Conservation (phyloP, 2,329 filamentous ascomycete species). For the Fusarium sp. region DNA sequence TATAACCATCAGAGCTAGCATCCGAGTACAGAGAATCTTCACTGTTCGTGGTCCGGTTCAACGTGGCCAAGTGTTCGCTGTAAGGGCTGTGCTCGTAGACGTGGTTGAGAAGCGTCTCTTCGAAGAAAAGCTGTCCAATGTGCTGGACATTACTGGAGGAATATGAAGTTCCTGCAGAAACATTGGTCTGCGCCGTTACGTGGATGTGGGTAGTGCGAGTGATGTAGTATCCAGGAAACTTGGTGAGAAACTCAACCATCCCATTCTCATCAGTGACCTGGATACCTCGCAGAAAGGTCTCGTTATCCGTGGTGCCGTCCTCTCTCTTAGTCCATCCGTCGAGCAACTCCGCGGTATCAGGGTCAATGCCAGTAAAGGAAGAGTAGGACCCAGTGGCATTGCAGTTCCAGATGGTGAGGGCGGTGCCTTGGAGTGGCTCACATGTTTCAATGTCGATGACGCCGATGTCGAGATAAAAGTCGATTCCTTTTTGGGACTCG, state of each 20-base stretch:
- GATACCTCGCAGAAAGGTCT: constrained; percentile 7
- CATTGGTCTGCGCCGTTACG: constrained; percentile 17
- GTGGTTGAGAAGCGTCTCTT: background rate
- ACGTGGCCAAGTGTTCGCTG: background rate
- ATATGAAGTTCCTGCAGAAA: constrained; percentile 16
- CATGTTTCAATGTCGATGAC: constrained; percentile 21
- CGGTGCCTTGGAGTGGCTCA: constrained; percentile 11
- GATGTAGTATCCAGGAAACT: constrained; percentile 23
- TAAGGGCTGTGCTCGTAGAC: background rate
- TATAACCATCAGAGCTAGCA: background rate
- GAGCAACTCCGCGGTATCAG: background rate
- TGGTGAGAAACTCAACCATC: constrained; percentile 21
- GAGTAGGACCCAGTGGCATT: constrained; percentile 20
- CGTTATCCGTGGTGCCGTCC: background rate
- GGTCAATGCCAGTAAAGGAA: constrained; percentile 20
- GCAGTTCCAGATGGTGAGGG: constrained; percentile 18
- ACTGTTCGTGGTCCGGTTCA: background rate
- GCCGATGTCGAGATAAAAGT: constrained; percentile 23
- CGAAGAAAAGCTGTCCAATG: background rate
- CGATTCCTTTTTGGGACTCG: constrained; percentile 16
- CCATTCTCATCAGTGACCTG: constrained; percentile 18
- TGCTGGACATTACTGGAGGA: constrained; percentile 8
- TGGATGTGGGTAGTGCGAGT: constrained; percentile 24
- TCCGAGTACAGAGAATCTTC: background rate
- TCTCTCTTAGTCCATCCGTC: background rate